phyloP scores from a whole-genome alignment of 148 eudicot genomes.

The Fagopyrum esculentum region DNA sequence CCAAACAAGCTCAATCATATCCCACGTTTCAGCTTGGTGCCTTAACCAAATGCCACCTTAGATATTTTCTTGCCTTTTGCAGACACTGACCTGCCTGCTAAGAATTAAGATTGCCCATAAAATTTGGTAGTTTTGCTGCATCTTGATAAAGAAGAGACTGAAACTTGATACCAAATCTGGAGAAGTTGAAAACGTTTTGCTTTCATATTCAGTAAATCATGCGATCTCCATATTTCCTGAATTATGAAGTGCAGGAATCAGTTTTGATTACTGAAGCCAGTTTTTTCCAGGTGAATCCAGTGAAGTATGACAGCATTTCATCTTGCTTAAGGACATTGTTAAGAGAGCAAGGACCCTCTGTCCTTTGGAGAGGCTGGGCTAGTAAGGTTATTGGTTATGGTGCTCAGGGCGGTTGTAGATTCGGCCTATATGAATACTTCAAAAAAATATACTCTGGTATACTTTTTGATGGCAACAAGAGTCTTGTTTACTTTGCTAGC shows the following conservation, averaged over 20 bases:
- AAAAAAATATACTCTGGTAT: slow-evolving; percentile 46
- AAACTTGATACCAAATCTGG: background rate
- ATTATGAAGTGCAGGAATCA: background rate
- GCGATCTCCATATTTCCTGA: background rate
- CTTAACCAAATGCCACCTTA: background rate
- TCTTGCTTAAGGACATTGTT: slow-evolving; percentile 39
- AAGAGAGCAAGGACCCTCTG: slow-evolving; percentile 58
- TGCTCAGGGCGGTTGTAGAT: slow-evolving; percentile 66
- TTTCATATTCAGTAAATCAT: background rate
- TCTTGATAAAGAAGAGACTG: background rate
- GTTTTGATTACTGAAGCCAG: background rate
- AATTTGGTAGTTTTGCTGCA: background rate
- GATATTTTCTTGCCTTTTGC: background rate
- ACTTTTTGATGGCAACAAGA: slow-evolving; percentile 37
- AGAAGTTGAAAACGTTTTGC: background rate
- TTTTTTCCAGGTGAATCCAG: slow-evolving; percentile 41
- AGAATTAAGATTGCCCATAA: background rate
- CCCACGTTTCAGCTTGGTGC: background rate
- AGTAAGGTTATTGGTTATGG: slow-evolving; percentile 57
- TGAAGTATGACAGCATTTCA: slow-evolving; percentile 45
- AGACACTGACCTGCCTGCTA: background rate
- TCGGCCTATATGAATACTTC: slow-evolving; percentile 60
- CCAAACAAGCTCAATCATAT: background rate
- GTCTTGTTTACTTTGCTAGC: slow-evolving; percentile 44
- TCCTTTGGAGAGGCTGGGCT: slow-evolving; percentile 60